Evolutionary conservation across 257 asterid species (phyloP), one percentile per base, ranked within the genome.

Genomic region (Forsythia suspensa): DNA sequence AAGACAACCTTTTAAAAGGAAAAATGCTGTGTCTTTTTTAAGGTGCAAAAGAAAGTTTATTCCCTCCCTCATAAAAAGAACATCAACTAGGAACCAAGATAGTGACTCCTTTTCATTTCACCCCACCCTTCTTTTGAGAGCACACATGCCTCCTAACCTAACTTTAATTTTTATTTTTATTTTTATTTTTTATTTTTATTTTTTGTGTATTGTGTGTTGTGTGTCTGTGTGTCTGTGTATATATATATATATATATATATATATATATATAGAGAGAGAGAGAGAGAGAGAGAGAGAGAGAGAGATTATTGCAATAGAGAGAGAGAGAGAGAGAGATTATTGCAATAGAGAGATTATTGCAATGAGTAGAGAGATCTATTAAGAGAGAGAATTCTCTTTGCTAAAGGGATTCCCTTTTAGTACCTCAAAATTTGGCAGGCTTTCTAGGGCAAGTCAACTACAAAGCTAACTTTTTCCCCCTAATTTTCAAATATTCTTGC

Each of bases 51-150:
- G 43, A 70, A 79, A n/a, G 76, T 75, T 87, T 90, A 90, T 91
- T 90, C 97, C 80, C 82, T 89, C 91, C 84, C 87, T 83, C 89
- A 86, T 88, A 88, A 90, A 90, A 85, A 85, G 59, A 90, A 84
- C 98, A 90, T 80, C 96, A 89, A 88, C 92, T 85, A 93, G 82
- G 84, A 81, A 93, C 97, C 96, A 94, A 94, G 87, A 89, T 42
- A 85, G 87, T 85, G 88, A 74, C 89, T 72, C 84, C 90, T 86
- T 88, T 92, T 88, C 88, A 89, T 88, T 87, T 88, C 86, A 80
- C 80, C 73, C 34, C 34, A 29, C 34, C 86, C 90, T 76, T 80
- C 92, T 91, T 93, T 91, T 88, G 87, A 92, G 89, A 86, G 84
- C 89, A 87, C 89, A 86, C 81, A 79, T 87, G 82, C 78, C 85